Evolutionary conservation across 768 basidiomycete genomes (phyloP).

Genomic region (Lactifluus hygrophoroides): DNA sequence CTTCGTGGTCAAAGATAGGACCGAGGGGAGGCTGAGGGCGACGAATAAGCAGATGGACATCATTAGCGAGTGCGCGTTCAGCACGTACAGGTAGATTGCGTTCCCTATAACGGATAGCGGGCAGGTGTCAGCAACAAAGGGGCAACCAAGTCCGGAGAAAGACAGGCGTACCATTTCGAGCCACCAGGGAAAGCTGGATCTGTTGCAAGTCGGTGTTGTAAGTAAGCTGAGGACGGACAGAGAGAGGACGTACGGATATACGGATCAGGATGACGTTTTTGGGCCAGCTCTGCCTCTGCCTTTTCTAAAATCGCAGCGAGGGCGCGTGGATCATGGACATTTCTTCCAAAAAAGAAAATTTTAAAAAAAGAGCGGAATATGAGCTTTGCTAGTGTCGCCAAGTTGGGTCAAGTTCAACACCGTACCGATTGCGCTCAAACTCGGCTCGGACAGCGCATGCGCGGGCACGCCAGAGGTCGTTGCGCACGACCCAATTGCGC

Average conservation of each 20-base stretch:
- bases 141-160: neutral
- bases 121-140: slow-evolving; percentile 1
- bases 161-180: slow-evolving; percentile 81
- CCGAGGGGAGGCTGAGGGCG: slow-evolving; percentile 13
- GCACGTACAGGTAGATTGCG: slow-evolving; percentile 67
- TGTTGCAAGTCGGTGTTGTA: slow-evolving; percentile 26
- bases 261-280: slow-evolving; percentile 78
- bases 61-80: neutral
- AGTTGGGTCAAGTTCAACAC: no score
- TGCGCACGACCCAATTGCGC: slow-evolving; percentile 81
- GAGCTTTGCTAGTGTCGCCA: no score
- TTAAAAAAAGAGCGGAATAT: neutral
- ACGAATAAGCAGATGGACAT: no score
- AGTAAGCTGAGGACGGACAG: slow-evolving; percentile 1
- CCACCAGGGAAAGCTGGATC: slow-evolving; percentile 81
- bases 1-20: slow-evolving; percentile 20
- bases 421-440: slow-evolving; percentile 88
- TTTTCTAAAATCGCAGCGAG: slow-evolving; percentile 68
- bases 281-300: slow-evolving; percentile 67
- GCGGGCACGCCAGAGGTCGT: slow-evolving; percentile 79
- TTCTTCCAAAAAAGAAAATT: slow-evolving; percentile 33
- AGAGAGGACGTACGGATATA: slow-evolving; percentile 54
- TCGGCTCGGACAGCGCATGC: slow-evolving; percentile 84
- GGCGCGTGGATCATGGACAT: slow-evolving; percentile 78
- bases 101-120: slow-evolving; percentile 52